These are phyloP conservation scores for Lachnellula suecica DNA, from an alignment of 2,329 filamentous ascomycete genomes.

Conservation along the genomic window DNA sequence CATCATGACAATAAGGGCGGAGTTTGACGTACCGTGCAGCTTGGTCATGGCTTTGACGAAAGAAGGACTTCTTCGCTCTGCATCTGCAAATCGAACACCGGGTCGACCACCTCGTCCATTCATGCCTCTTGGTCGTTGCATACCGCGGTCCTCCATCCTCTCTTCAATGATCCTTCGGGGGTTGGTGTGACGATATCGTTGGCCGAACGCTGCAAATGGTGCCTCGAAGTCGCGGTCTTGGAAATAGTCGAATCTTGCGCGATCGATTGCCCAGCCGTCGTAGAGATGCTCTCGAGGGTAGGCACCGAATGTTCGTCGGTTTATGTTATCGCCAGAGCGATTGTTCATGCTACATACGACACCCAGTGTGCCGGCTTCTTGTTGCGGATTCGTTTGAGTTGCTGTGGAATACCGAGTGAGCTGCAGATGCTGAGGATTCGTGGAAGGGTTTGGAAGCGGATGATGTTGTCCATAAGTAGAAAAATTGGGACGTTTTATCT, in stretches of 20 bases:
- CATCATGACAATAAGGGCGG: no score
- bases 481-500: not conserved
- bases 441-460: not conserved
- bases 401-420: not conserved
- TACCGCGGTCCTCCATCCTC: not conserved
- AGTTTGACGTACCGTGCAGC: not conserved
- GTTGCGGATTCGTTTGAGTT: not conserved
- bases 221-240: not conserved
- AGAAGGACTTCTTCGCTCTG: not conserved
- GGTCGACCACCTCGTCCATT: not conserved
- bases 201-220: not conserved
- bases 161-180: not conserved
- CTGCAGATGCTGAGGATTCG: not conserved
- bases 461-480: not conserved
- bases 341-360: not conserved
- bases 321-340: not conserved
- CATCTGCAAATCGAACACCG: not conserved
- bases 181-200: not conserved
- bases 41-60: not conserved
- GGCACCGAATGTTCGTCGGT: not conserved
- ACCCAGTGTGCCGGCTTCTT: not conserved
- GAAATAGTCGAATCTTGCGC: no score
- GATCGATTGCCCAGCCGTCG: not conserved
- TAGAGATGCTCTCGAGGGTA: not conserved
- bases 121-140: not conserved